Evolutionary conservation across 768 basidiomycete species (phyloP).

Genomic region (Lactarius trivialis): DNA sequence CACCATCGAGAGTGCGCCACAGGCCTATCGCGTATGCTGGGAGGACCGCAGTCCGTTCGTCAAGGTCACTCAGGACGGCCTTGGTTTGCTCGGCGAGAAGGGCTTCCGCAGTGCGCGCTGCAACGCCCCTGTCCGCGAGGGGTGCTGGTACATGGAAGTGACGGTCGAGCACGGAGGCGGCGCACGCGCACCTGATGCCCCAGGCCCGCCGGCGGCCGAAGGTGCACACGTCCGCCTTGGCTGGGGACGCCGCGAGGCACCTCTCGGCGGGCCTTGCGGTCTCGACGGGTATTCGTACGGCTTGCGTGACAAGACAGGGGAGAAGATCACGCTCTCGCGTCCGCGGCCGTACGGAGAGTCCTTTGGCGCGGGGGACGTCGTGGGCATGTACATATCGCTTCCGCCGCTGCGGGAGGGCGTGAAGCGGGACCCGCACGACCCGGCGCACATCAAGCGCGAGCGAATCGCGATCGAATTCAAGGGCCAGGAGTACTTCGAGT

Average conservation of each 20-base stretch:
- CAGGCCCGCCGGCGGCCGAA: constrained; percentile 34
- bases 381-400: constrained; percentile 91
- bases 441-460: constrained; percentile 78
- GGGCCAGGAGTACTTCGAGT: constrained; percentile 96
- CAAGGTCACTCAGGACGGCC: constrained; percentile 71
- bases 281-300: constrained; percentile 93
- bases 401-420: constrained; percentile 58
- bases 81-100: constrained; percentile 70
- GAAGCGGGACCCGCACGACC: constrained; percentile 63
- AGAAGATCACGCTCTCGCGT: constrained; percentile 81
- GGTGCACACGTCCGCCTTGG: constrained; percentile 86
- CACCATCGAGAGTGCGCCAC: constrained; percentile 75
- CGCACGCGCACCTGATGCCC: constrained; percentile 43
- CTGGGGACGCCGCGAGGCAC: constrained; percentile 87
- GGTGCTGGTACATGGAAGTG: constrained; percentile 93
- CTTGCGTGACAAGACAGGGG: constrained; percentile 85
- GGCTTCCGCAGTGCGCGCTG: constrained; percentile 88
- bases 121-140: constrained; percentile 84
- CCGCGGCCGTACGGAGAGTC: constrained; percentile 68
- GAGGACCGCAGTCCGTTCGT: constrained; percentile 84
- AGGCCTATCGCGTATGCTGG: constrained; percentile 72
- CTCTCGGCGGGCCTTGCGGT: constrained; percentile 89
- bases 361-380: constrained; percentile 77
- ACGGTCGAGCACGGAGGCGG: constrained; percentile 71
- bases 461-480: constrained; percentile 93